Percentiles rank a stretch among this genome's conserved stretches.
phyloP scores from a whole-genome alignment of 306 rosid species.

The Trichosanthes truncata region DNA sequence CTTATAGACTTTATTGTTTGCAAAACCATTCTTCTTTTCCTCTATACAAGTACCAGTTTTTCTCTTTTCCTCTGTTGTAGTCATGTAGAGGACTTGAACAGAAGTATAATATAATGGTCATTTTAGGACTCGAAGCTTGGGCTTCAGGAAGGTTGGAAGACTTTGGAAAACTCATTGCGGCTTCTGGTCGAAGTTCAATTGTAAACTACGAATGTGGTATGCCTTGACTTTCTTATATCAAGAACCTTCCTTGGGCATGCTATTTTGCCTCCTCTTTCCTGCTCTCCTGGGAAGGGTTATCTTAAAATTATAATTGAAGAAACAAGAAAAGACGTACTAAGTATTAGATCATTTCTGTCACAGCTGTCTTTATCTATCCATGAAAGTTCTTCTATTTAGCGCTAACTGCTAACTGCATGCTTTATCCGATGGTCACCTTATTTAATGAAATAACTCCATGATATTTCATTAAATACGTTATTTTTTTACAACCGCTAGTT shows the following conservation, averaged over 20 bases:
- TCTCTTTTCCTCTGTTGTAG: background rate
- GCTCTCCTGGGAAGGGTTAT: background rate
- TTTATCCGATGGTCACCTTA: background rate
- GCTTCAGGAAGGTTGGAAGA: slow-evolving; percentile 54
- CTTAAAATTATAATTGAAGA: background rate
- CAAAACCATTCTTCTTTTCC: slow-evolving; percentile 5
- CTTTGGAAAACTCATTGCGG: slow-evolving; percentile 70
- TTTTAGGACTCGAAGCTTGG: slow-evolving; percentile 87
- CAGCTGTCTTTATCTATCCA: background rate
- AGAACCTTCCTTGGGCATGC: background rate
- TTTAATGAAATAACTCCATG: background rate
- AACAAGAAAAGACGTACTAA: background rate
- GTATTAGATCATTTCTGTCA: background rate
- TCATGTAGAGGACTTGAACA: slow-evolving; percentile 1
- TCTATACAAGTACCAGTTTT: background rate
- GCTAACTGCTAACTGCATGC: background rate
- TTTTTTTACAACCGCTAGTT: background rate
- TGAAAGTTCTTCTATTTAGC: background rate
- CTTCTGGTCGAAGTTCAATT: slow-evolving; percentile 88
- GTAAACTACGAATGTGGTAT: slow-evolving; percentile 89
- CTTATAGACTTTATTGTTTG: background rate
- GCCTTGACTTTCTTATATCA: background rate
- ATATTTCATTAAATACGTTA: background rate
- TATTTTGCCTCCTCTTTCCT: background rate
- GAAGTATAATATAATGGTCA: slow-evolving; percentile 16